Base-by-base conservation (phyloP, 345 rosid genomes). In the Rhodamnia rubescens region DNA sequence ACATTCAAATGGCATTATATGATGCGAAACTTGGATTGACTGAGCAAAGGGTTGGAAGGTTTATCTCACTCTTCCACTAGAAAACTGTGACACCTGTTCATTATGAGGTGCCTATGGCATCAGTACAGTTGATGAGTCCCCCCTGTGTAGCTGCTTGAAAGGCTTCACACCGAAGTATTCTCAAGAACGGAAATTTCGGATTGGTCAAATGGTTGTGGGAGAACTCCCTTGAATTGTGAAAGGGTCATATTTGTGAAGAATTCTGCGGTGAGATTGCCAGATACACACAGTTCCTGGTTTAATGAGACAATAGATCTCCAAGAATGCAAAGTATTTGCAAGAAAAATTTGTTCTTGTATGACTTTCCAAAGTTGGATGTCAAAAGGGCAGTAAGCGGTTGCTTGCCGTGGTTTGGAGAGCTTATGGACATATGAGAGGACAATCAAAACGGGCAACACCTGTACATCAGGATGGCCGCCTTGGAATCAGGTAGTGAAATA, bases 261-360 rank as follows among this genome's bases (percentile, higher is more conserved):
- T 64, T 32, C 86, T 20, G 84, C 83, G 5, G 36, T 92, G 42
- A 92, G 92, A 54, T 83, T 92, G 84, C 96, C 96, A 2, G 92
- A 94, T 53, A 90, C 91, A 15, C 26, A 11, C 22, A 11, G 54
- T 5, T 44, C 93, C 1, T 87, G 91, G 87, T 86, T 86, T 52
- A 84, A 88, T 8, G 85, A 82, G 52, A 85, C 75, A 14, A 74
- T 88, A 24, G 88, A 59, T 51, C 91, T 91, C 8, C 7, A 84
- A 5, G 90, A 89, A 44, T 94, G 94, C 61, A 81, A 86, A 82
- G 20, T 52, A 22, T 78, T 55, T 93, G 95, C 87, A 40, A 22
- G n/a, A 82, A 84, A 29, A 92, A 94, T 36, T 94, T 94, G 94
- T 83, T 90, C 92, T 13, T 94, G 96, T 18, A 90, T 58, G 1